Conservation (phyloP, 139 green algal genomes). For the Closterium sp. region DNA sequence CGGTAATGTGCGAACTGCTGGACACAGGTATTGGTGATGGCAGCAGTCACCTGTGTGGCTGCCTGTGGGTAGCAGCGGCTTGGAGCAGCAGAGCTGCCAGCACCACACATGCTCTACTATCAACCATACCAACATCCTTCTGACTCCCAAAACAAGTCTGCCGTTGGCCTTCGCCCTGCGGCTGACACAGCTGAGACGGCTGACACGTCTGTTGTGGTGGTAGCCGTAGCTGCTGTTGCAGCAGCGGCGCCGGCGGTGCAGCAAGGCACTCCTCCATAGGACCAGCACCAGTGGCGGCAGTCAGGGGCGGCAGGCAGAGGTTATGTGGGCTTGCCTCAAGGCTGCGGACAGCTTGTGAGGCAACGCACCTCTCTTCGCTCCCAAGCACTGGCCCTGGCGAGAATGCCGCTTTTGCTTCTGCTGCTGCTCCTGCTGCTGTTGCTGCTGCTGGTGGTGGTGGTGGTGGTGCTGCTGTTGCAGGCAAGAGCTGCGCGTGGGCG, state of each 20-base stretch:
- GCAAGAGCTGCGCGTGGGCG: too few species aligned
- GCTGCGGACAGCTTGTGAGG: not conserved
- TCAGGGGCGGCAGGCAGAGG: not conserved
- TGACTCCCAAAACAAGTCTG: too few species aligned
- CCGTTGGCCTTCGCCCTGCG: too few species aligned
- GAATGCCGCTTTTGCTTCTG: not conserved
- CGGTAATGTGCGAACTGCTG: too few species aligned
- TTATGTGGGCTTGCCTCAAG: not conserved
- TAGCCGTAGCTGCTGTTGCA: too few species aligned
- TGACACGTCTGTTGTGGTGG: too few species aligned
- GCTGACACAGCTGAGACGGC: too few species aligned
- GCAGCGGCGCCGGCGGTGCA: too few species aligned
- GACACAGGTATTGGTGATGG: too few species aligned
- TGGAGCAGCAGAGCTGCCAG: not conserved
- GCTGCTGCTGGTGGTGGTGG: too few species aligned
- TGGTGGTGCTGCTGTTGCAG: not conserved
- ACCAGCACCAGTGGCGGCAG: not conserved
- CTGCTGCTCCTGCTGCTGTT: not conserved
- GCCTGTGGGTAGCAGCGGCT: not conserved
- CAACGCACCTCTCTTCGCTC: not conserved
- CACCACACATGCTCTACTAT: not conserved
- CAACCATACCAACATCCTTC: too few species aligned
- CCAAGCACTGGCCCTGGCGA: not conserved
- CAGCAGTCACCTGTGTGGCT: not conserved
- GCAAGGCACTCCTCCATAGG: too few species aligned